Conservation (phyloP, 73 alveolate genomes). For the Urostyla sp. region DNA sequence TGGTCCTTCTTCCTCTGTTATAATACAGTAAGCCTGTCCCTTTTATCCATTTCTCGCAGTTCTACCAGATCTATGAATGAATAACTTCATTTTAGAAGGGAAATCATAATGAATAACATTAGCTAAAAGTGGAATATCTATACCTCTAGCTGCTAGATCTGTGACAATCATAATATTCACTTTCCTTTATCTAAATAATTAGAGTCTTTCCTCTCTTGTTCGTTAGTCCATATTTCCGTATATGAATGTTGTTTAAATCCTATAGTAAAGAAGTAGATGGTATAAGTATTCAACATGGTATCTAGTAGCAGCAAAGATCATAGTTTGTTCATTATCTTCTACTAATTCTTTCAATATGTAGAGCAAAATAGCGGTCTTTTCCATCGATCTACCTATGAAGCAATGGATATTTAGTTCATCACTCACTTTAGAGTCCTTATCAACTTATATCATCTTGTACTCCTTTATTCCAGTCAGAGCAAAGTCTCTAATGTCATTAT, state of each 20-base stretch:
- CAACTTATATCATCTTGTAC: slow-evolving; percentile 88
- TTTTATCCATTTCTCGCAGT: slow-evolving; percentile 98
- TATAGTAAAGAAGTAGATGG: slow-evolving; percentile 78
- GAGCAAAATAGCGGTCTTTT: slow-evolving; percentile 88
- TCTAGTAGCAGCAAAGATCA: slow-evolving; percentile 95
- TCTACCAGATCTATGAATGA: slow-evolving; percentile 98
- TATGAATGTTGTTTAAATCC: slow-evolving; percentile 80
- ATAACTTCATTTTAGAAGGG: slow-evolving; percentile 95
- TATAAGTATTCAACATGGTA: slow-evolving; percentile 94
- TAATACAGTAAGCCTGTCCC: slow-evolving; percentile 90
- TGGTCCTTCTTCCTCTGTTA: slow-evolving; percentile 91
- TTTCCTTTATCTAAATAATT: slow-evolving; percentile 82
- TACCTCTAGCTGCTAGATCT: slow-evolving; percentile 98
- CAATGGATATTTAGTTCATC: slow-evolving; percentile 89
- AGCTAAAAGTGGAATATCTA: slow-evolving; percentile 95
- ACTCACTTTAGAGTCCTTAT: slow-evolving; percentile 93
- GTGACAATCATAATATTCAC: slow-evolving; percentile 91
- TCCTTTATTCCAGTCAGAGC: slow-evolving; percentile 95
- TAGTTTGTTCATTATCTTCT: slow-evolving; percentile 82
- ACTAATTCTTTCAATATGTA: slow-evolving; percentile 78
- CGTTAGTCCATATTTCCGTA: slow-evolving; percentile 96
- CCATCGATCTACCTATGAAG: slow-evolving; percentile 82
- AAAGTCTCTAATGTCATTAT: slow-evolving; percentile 90
- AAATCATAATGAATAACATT: slow-evolving; percentile 97
- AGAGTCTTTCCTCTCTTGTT: slow-evolving; percentile 88